A percentile compares a stretch with the other conserved stretches of the same genome.
These are phyloP conservation scores for Prasinococcaceae sp. DNA, from an alignment of 139 green algal species.

Conservation along the genomic window DNA sequence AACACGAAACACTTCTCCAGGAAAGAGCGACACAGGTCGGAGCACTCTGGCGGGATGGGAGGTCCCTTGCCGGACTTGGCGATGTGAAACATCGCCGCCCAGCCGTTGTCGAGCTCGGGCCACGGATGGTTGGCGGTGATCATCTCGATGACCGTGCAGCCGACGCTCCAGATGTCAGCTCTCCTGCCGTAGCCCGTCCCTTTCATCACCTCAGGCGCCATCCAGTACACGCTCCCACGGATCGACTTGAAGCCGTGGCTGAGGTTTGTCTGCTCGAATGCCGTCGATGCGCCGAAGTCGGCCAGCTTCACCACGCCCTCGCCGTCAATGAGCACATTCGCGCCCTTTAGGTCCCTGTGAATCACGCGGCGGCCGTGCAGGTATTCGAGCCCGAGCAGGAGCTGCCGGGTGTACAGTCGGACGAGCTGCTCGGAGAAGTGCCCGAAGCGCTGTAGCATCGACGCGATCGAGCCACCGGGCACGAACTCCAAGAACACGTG, in stretches of 20 bases:
- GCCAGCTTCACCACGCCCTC: conserved; percentile 35
- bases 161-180: conserved; percentile 34
- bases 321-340: conserved; percentile 30
- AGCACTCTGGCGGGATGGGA: too few species aligned
- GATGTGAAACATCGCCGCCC: conserved; percentile 37
- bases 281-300: conserved; percentile 36
- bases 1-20: too few species aligned
- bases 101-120: conserved; percentile 30
- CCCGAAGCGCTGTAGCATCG: conserved; percentile 28
- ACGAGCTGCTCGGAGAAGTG: conserved; percentile 28
- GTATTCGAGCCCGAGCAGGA: conserved; percentile 29
- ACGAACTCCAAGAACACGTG: conserved; percentile 36
- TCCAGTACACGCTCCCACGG: conserved; percentile 27
- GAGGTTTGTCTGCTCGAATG: conserved; percentile 13
- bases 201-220: conserved; percentile 33
- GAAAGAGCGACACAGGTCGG: too few species aligned
- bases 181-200: conserved; percentile 24
- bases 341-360: conserved; percentile 39
- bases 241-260: conserved; percentile 27
- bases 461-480: conserved; percentile 22
- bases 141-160: conserved; percentile 36
- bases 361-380: conserved; percentile 29
- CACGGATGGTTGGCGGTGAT: conserved; percentile 31
- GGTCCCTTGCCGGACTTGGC: too few species aligned
- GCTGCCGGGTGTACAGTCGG: conserved; percentile 25